Evolutionary conservation across 768 basidiomycete genomes (phyloP), one percentile per base, ranked within the genome.

Genomic region (Boletus insuetus): DNA sequence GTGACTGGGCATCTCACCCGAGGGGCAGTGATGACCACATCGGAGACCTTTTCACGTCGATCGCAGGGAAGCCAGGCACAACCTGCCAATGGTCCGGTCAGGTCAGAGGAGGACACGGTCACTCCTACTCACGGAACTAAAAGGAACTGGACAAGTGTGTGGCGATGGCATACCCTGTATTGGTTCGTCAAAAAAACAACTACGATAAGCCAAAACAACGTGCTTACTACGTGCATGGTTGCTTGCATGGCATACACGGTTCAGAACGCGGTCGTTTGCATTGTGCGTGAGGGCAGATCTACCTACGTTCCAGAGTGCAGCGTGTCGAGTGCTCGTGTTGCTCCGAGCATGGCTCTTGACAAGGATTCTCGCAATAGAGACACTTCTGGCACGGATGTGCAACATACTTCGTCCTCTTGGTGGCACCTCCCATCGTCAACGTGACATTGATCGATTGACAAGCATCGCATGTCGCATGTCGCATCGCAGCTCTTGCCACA

Each of bases 221-320:
- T n/a, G n/a, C 53, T 60, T 46, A 62, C 83, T 87, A 88, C 7
- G 72, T 73, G 58, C 87, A 89, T 4, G 75, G 69, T 60, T 84
- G 79, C 60, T 81, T 77, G 64, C 87, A 89, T 3, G 85, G 84
- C 1, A 81, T 75, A 58, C 86, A 87, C 1, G 80, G 78, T 0
- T 61, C 70, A 1, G 77, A 81, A 56, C 87, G 87, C 13, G 68
- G 59, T 1, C 65, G 61, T 7, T 53, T 70, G 64, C 85, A 87
- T 13, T 65, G 68, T 1, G 80, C 72, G 63, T 87, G 86, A 14
- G 61, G 44, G 60, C 85, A 88, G 14, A 65, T 69, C 61, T 86
- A 83, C 20, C 80, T 74, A 57, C 85, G 86, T 6, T 63, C 55
- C n/a, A 73, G 60, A 48, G 56, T 73, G 64, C 86, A 88, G 11